Evolutionary conservation across 2,329 filamentous ascomycete species (phyloP), one percentile per base, ranked within the genome.

Genomic region (Botryotinia narcissicola): DNA sequence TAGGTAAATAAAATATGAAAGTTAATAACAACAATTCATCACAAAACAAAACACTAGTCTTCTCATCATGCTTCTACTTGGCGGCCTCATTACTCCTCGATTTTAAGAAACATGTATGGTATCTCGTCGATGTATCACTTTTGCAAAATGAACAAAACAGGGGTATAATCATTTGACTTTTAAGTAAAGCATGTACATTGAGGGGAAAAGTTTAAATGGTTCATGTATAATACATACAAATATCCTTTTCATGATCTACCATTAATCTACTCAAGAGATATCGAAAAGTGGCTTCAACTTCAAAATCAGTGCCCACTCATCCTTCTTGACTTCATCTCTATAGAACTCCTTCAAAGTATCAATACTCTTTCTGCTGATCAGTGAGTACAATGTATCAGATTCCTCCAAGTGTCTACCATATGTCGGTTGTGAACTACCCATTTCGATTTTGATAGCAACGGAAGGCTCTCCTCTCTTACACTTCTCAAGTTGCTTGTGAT

Each of bases 391-490:
- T 1, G 85, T 87, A 82, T 99, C 96, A 76, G 90, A 89, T 83
- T 99, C 95, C 83, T 99, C 96, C 69, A 99, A 89, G 76, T 99
- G 96, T 75, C 96, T 92, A 74, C 96, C 96, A 81, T 99, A 99
- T 74, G 92, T 89, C 25, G 96, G 97, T 85, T 99, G 96, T 82
- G 95, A 93, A 74, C 91, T 85, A 71, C 94, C 95, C 89, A 91
- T 91, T 85, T 99, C 97, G 80, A 99, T 97, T 87, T 99, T 99
- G 86, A 99, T 87, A 32, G 96, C 96, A 16, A 99, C 97, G 1
- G 94, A 97, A n/a, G 97, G 96, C 81, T 97, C 93, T 70, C 95
- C 95, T 85, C 94, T 95, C 84, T 99, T 99, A 86, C 94, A 97
- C 73, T 97, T 87, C 16, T 87, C 89, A 77, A 99, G 91, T 76